These are phyloP conservation scores for Ogataea ganodermae DNA, from an alignment of 805 yeast genomes.

Conservation along the genomic window DNA sequence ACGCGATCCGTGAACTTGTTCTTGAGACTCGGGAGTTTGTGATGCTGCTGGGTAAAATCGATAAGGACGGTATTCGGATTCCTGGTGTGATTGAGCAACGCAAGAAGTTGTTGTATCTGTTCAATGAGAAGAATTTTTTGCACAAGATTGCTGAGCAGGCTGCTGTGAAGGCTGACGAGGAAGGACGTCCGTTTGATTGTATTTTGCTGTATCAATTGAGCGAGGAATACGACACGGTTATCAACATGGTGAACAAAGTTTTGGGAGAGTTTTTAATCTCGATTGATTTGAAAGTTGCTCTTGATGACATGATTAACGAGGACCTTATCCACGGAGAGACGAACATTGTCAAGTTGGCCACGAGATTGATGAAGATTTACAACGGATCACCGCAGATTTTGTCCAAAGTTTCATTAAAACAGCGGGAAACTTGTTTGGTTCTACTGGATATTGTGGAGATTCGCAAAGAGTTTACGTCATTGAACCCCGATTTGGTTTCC, in stretches of 20 bases:
- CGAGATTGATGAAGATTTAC: slow-evolving; percentile 46
- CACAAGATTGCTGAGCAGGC: slow-evolving; percentile 78
- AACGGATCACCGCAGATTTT: slow-evolving; percentile 61
- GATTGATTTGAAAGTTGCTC: slow-evolving; percentile 47
- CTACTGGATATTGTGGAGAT: slow-evolving; percentile 70
- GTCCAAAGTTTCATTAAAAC: slow-evolving; percentile 51
- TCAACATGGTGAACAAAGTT: slow-evolving; percentile 69
- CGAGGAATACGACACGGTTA: slow-evolving; percentile 82
- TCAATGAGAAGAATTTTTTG: slow-evolving; percentile 60
- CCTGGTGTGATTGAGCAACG: slow-evolving; percentile 87
- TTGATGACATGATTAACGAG: slow-evolving; percentile 23
- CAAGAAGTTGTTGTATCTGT: slow-evolving; percentile 60
- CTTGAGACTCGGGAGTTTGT: slow-evolving; percentile 84
- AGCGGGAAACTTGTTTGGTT: slow-evolving; percentile 64
- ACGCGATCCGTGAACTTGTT: slow-evolving; percentile 79
- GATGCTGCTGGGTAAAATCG: slow-evolving; percentile 79
- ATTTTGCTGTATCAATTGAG: slow-evolving; percentile 82
- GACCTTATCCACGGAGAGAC: slow-evolving; percentile 41
- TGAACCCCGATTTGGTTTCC: slow-evolving; percentile 53
- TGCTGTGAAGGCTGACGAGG: slow-evolving; percentile 86
- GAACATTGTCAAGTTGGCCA: slow-evolving; percentile 48
- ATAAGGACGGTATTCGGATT: slow-evolving; percentile 69
- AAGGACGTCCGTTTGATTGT: slow-evolving; percentile 85
- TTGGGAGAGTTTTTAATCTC: slow-evolving; percentile 76
- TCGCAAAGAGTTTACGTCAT: slow-evolving; percentile 54